phyloP scores from a whole-genome alignment of 2,329 filamentous ascomycete genomes.

The Alternaria arborescens region DNA sequence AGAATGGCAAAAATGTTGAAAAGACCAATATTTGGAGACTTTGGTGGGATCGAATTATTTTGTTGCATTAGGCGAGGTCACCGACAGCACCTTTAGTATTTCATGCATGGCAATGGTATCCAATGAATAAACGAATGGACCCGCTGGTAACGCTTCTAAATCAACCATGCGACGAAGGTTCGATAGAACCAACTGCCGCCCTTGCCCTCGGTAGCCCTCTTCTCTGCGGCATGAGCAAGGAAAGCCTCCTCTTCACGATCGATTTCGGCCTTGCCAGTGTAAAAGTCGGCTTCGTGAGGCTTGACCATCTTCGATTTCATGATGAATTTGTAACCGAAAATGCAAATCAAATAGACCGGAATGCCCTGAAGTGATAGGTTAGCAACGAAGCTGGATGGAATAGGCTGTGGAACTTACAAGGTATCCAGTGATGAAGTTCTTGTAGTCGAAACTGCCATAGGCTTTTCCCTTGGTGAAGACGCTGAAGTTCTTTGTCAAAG shows the following conservation, averaged over 20 bases:
- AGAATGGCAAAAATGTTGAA: neutral
- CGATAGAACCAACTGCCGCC: slow-evolving; percentile 64
- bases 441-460: slow-evolving; percentile 71
- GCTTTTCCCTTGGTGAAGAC: slow-evolving; percentile 66
- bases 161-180: slow-evolving; percentile 68
- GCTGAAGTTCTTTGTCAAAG: slow-evolving; percentile 82
- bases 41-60: neutral
- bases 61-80: neutral
- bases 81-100: neutral
- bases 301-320: slow-evolving; percentile 53
- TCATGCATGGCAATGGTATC: neutral
- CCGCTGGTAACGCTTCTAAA: slow-evolving; percentile 52
- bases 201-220: slow-evolving; percentile 45
- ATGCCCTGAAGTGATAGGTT: slow-evolving; percentile 69
- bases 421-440: slow-evolving; percentile 80
- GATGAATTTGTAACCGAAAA: slow-evolving; percentile 63
- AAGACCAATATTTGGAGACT: neutral
- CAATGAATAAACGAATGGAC: slow-evolving; percentile 1
- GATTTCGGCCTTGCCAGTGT: slow-evolving; percentile 75
- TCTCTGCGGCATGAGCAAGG: slow-evolving; percentile 63
- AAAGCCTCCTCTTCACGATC: slow-evolving; percentile 77
- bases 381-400: neutral
- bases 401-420: slow-evolving; percentile 25
- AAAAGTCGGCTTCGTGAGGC: slow-evolving; percentile 72
- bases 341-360: slow-evolving; percentile 72